A percentile compares a stretch with the other conserved stretches of the same genome.
These are phyloP conservation scores for Monoraphidium neglectum DNA, from an alignment of 139 green algal genomes.

Conservation along the genomic window DNA sequence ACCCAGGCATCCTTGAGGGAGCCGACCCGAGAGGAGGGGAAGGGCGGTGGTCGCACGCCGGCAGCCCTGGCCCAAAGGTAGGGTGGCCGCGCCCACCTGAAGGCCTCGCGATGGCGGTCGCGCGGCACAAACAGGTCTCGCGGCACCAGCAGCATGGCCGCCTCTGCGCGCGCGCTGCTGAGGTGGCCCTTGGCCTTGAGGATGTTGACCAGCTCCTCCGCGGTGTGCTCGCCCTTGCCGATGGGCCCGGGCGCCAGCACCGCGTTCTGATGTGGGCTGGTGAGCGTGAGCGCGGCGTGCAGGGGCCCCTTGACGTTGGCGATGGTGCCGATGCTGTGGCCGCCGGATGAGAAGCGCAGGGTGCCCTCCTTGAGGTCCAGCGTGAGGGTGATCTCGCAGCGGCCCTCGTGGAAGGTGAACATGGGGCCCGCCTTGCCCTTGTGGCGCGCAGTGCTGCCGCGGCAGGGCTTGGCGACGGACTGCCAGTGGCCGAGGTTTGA, in stretches of 20 bases:
- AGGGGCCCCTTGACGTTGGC: slow-evolving; percentile 56
- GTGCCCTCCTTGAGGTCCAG: slow-evolving; percentile 62
- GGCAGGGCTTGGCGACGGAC: slow-evolving; percentile 49
- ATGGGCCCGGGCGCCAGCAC: slow-evolving; percentile 45
- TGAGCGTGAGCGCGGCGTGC: slow-evolving; percentile 58
- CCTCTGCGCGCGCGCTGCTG: slow-evolving; percentile 39
- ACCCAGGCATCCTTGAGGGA: too few species aligned
- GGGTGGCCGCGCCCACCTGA: slow-evolving; percentile 34
- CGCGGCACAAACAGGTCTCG: slow-evolving; percentile 63
- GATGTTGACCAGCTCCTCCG: slow-evolving; percentile 69
- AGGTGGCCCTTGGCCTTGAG: slow-evolving; percentile 59
- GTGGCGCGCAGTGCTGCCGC: slow-evolving; percentile 53
- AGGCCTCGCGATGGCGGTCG: slow-evolving; percentile 57
- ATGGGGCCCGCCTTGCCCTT: slow-evolving; percentile 55
- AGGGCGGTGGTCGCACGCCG: too few species aligned
- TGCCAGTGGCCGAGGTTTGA: slow-evolving; percentile 59
- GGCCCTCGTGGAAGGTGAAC: slow-evolving; percentile 55
- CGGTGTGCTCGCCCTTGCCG: slow-evolving; percentile 58
- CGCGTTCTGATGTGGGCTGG: slow-evolving; percentile 48
- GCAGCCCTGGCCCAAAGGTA: too few species aligned
- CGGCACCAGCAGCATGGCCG: slow-evolving; percentile 51
- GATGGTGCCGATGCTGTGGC: slow-evolving; percentile 56
- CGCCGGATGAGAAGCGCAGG: slow-evolving; percentile 51
- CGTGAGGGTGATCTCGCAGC: slow-evolving; percentile 54
- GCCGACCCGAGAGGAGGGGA: too few species aligned